A percentile compares a stretch with the other conserved stretches of the same genome.
Evolutionary conservation across 768 basidiomycete genomes (phyloP).

Genomic region (Mycena vitilis): DNA sequence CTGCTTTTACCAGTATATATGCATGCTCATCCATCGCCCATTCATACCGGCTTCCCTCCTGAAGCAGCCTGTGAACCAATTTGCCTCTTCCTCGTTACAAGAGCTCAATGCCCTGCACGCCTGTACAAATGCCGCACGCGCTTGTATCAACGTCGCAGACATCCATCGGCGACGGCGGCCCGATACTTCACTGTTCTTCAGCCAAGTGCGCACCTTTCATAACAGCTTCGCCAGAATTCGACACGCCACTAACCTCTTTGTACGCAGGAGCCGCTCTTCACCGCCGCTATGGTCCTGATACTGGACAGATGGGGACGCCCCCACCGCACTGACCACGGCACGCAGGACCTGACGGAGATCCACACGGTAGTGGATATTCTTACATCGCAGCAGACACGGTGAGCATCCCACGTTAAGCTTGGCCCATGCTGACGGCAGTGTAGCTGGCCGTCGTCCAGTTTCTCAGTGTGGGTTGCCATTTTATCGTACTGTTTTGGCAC

Average conservation of each 20-base stretch:
- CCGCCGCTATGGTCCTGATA: background rate
- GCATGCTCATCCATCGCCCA: constrained; percentile 9
- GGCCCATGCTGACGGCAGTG: no score
- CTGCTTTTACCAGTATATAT: constrained; percentile 1
- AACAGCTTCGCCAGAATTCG: no score
- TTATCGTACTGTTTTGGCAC: no score
- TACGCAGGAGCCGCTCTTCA: background rate
- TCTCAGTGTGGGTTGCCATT: no score
- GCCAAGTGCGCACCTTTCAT: background rate
- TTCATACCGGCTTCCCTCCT: background rate
- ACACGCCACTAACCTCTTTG: no score
- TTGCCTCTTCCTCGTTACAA: background rate
- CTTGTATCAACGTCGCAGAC: constrained; percentile 2
- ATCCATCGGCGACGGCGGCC: constrained; percentile 10
- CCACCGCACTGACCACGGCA: background rate
- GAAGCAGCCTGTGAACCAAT: background rate
- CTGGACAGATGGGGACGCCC: constrained; percentile 1
- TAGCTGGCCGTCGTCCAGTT: no score
- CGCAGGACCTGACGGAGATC: background rate
- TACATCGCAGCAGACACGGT: background rate
- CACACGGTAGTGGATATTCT: background rate
- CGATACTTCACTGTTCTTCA: constrained; percentile 10
- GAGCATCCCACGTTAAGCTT: background rate
- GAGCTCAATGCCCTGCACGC: background rate
- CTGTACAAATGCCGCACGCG: constrained; percentile 4